phyloP scores from a whole-genome alignment of 331 rosid species.

The Malus hybrid region DNA sequence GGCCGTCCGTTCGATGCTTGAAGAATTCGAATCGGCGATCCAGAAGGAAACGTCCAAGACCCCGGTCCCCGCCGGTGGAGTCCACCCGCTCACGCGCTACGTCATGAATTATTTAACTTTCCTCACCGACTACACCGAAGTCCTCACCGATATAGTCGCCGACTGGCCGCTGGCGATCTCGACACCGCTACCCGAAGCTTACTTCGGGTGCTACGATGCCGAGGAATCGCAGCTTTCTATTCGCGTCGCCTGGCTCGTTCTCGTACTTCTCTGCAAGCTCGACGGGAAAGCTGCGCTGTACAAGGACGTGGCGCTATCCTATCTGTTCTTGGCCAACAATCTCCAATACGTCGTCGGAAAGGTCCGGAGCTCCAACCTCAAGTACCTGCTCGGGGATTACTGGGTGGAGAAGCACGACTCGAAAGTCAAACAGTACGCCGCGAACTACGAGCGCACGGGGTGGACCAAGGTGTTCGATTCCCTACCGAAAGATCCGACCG shows the following conservation, averaged over 20 bases:
- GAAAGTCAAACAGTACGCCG: slow-evolving; percentile 53
- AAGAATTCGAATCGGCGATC: slow-evolving; percentile 73
- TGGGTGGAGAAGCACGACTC: slow-evolving; percentile 58
- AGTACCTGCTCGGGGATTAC: slow-evolving; percentile 44
- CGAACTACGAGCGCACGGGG: slow-evolving; percentile 63
- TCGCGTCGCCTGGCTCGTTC: slow-evolving; percentile 63
- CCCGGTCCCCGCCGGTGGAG: slow-evolving; percentile 61
- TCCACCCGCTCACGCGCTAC: slow-evolving; percentile 87
- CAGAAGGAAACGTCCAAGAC: slow-evolving; percentile 57
- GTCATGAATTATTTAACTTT: slow-evolving; percentile 73
- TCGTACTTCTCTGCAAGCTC: slow-evolving; percentile 72
- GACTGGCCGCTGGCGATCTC: slow-evolving; percentile 40
- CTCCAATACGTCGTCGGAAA: slow-evolving; percentile 79
- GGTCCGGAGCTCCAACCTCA: slow-evolving; percentile 47
- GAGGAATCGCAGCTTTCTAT: slow-evolving; percentile 34
- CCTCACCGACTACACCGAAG: slow-evolving; percentile 54
- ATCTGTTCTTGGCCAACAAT: slow-evolving; percentile 82
- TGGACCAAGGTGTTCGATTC: slow-evolving; percentile 55
- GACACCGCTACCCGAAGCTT: slow-evolving; percentile 60
- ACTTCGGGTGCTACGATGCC: slow-evolving; percentile 25
- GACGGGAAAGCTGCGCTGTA: slow-evolving; percentile 57
- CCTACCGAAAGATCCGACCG: slow-evolving; percentile 41
- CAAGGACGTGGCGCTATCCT: slow-evolving; percentile 70
- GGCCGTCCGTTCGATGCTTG: slow-evolving; percentile 41
- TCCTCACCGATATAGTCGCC: slow-evolving; percentile 41